phyloP scores from a whole-genome alignment of 768 basidiomycete species.

The Porphyrellus cyaneotinctus region DNA sequence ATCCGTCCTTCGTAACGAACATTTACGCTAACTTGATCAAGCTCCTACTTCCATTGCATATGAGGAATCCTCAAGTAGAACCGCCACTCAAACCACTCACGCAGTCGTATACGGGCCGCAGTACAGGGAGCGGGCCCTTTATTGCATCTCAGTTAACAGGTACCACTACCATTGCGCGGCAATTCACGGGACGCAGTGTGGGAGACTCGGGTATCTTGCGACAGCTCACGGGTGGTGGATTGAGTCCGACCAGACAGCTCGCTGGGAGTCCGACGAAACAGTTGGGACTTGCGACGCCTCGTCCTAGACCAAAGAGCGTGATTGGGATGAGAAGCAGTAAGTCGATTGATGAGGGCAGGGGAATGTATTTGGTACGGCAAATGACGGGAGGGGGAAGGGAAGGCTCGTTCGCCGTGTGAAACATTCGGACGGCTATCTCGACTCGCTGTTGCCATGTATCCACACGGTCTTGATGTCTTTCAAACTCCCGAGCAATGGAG shows the following conservation, averaged over 20 bases:
- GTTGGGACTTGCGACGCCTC: constrained; percentile 38
- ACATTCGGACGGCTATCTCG: neutral
- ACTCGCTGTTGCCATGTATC: constrained; percentile 17
- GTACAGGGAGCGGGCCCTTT: constrained; percentile 20
- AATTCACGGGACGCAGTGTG: constrained; percentile 62
- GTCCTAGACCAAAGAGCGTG: constrained; percentile 74
- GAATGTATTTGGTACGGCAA: constrained; percentile 74
- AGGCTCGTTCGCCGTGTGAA: constrained; percentile 24
- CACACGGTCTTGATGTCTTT: constrained; percentile 4
- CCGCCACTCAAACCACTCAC: constrained; percentile 50
- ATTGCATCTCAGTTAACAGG: constrained; percentile 61
- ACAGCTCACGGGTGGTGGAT: constrained; percentile 64
- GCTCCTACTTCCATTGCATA: constrained; percentile 51
- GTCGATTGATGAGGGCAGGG: constrained; percentile 61
- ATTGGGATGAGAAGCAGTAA: constrained; percentile 63
- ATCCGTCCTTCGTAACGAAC: neutral
- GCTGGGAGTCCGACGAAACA: constrained; percentile 68
- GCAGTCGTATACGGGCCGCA: constrained; percentile 43
- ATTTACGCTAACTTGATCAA: constrained; percentile 26
- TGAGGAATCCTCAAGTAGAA: constrained; percentile 45
- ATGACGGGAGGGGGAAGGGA: constrained; percentile 65
- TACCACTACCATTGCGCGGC: constrained; percentile 67
- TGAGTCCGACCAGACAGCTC: constrained; percentile 66
- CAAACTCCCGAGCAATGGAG: constrained; percentile 1
- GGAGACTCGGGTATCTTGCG: constrained; percentile 37